A percentile compares a stretch with the other conserved stretches of the same genome.
These are phyloP conservation scores for Trapa bicornis DNA, from an alignment of 345 rosid species.

Conservation along the genomic window DNA sequence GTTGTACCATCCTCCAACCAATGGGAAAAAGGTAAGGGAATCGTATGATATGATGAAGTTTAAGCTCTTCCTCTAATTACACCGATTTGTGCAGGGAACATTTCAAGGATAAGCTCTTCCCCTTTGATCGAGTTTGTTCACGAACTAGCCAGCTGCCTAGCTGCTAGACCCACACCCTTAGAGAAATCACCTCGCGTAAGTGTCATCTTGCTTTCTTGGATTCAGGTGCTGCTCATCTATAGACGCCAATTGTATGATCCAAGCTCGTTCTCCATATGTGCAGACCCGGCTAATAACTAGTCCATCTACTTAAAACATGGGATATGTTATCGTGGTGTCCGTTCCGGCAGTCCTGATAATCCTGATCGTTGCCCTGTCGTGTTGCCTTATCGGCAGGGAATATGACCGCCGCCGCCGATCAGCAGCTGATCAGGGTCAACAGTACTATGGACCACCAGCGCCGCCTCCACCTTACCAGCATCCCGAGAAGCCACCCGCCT, in stretches of 20 bases:
- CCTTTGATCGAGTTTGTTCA: background rate
- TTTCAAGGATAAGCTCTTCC: too few species aligned
- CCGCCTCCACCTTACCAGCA: background rate
- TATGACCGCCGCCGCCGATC: background rate
- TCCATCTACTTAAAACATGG: background rate
- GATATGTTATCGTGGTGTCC: constrained; percentile 3
- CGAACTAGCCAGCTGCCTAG: background rate
- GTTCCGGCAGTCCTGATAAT: constrained; percentile 3
- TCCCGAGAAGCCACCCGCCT: background rate
- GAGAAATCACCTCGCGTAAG: background rate
- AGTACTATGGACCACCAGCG: background rate
- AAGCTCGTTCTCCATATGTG: background rate
- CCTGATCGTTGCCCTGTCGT: constrained; percentile 4
- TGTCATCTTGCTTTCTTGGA: background rate
- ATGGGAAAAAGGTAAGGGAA: too few species aligned
- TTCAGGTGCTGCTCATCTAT: background rate
- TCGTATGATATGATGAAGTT: too few species aligned
- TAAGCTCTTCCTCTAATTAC: too few species aligned
- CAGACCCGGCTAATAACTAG: background rate
- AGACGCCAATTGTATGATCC: background rate
- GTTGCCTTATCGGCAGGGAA: constrained; percentile 2
- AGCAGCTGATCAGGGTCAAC: background rate
- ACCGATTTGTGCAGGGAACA: too few species aligned
- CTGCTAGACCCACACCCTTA: background rate
- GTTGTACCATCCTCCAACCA: too few species aligned